phyloP scores from a whole-genome alignment of 371 early-diverging fungal species.

The Capniomyces stellatus region DNA sequence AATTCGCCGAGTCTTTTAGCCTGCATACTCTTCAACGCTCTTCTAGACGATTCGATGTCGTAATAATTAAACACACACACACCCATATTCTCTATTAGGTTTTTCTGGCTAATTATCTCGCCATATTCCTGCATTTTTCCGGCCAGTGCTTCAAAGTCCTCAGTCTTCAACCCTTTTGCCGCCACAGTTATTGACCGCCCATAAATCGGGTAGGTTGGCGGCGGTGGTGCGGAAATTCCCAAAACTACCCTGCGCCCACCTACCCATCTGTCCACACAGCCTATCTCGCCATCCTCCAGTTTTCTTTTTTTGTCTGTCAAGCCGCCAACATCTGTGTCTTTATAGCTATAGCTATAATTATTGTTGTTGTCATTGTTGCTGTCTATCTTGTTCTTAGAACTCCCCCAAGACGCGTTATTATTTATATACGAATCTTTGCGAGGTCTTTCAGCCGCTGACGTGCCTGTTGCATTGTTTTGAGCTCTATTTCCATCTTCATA shows the following conservation, averaged over 20 bases:
- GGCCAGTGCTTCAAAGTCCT: not conserved
- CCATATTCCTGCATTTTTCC: conserved; percentile 1
- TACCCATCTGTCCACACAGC: too few species aligned
- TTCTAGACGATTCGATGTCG: not conserved
- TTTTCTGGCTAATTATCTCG: not conserved
- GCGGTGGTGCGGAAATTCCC: not conserved
- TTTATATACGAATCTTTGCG: too few species aligned
- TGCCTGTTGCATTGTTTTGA: too few species aligned
- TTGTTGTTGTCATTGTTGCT: too few species aligned
- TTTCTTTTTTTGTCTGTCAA: too few species aligned
- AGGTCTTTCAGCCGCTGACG: too few species aligned
- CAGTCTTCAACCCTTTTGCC: not conserved
- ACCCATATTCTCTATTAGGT: not conserved
- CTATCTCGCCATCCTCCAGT: too few species aligned
- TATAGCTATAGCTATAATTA: too few species aligned
- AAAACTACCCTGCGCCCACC: not conserved
- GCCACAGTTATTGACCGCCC: not conserved
- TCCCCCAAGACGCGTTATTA: too few species aligned
- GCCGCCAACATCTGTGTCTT: too few species aligned
- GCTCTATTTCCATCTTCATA: too few species aligned
- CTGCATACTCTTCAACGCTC: not conserved
- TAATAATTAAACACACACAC: not conserved
- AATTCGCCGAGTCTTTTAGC: not conserved
- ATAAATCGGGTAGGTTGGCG: not conserved
- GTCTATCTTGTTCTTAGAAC: too few species aligned